These are phyloP conservation scores for Oryza nivara DNA, from an alignment of 176 grass and related monocot genomes.

Conservation along the genomic window DNA sequence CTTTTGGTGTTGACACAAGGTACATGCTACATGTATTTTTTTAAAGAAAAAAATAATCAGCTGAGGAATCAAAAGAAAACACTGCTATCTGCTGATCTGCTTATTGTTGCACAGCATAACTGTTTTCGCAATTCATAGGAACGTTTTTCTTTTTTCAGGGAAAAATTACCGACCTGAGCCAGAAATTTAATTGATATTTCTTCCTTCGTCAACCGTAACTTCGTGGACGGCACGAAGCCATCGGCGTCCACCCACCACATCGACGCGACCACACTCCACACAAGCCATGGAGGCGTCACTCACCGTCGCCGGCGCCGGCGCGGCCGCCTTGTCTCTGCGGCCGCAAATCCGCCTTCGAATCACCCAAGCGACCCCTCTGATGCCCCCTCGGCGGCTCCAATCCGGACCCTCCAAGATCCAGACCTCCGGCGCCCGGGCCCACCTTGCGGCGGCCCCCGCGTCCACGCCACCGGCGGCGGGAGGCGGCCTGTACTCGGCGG, in stretches of 20 bases:
- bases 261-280: constrained; percentile 34
- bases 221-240: constrained; percentile 1
- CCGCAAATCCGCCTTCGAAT: constrained; percentile 35
- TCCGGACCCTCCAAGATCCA: constrained; percentile 36
- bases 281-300: constrained; percentile 45
- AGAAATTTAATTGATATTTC: too few relatives aligned
- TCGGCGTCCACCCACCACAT: not conserved
- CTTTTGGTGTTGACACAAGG: too few relatives aligned
- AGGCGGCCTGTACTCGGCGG: constrained; percentile 71
- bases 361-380: not conserved
- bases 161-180: too few relatives aligned
- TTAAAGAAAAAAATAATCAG: too few relatives aligned
- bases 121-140: too few relatives aligned
- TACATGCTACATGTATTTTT: too few relatives aligned
- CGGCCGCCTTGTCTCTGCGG: constrained; percentile 18
- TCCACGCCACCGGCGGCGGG: constrained; percentile 50
- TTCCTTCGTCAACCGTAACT: not conserved
- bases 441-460: constrained; percentile 37
- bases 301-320: constrained; percentile 26
- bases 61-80: too few relatives aligned
- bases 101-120: too few relatives aligned
- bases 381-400: constrained; percentile 27
- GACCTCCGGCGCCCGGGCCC: constrained; percentile 18
- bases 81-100: too few relatives aligned
- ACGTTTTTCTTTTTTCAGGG: too few relatives aligned